These are phyloP conservation scores for Solanum paucissectum DNA, from an alignment of 257 asterid species.

Conservation along the genomic window DNA sequence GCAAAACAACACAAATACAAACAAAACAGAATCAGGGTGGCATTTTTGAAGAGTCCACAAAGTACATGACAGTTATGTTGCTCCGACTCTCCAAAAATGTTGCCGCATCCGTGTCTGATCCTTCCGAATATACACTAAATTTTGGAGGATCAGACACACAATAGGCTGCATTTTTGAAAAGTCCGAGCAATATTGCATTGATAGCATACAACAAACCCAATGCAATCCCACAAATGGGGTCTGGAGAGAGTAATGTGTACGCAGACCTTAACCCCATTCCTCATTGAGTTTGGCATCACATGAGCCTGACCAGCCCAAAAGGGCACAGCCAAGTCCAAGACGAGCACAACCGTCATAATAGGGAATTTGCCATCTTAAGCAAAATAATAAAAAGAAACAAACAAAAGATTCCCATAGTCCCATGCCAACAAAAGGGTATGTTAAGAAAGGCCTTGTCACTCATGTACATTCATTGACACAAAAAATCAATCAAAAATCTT, in stretches of 20 bases:
- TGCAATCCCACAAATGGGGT: neutral
- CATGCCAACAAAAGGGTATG: neutral
- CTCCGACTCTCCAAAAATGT: neutral
- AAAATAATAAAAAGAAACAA: neutral
- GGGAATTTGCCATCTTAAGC: neutral
- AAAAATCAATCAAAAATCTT: neutral
- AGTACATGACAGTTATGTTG: neutral
- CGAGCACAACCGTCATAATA: neutral
- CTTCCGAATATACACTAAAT: neutral
- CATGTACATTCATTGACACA: neutral
- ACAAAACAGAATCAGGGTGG: constrained; percentile 4
- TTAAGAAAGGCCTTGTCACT: neutral
- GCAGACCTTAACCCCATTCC: neutral
- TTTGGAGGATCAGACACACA: neutral
- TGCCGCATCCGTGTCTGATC: neutral
- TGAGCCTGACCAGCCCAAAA: neutral
- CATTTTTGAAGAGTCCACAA: neutral
- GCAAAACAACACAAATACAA: constrained; percentile 6
- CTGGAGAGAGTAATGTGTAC: neutral
- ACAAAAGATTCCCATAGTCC: neutral
- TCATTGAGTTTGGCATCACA: neutral
- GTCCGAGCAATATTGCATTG: neutral
- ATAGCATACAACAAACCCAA: neutral
- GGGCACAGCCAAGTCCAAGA: neutral
- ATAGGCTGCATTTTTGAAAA: neutral